Evolutionary conservation across 148 eudicot species (phyloP), one percentile per base, ranked within the genome.

Genomic region (Cornus controversa): DNA sequence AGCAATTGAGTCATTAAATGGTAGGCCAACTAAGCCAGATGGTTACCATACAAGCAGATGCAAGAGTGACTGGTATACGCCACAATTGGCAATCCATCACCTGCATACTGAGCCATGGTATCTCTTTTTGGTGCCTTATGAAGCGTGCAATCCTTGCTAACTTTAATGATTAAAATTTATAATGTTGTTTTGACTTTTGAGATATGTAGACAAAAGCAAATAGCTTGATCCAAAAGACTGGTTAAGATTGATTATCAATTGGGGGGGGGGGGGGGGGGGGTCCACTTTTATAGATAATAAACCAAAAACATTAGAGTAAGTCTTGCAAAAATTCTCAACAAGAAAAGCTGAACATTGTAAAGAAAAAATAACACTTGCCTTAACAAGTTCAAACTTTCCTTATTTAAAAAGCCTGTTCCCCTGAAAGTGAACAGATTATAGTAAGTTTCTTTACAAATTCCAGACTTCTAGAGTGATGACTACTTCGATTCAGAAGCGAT

Each of bases 361-460:
- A 71, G 66, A 40, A 18, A 76, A 64, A n/a, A n/a, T n/a, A 62
- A 69, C 34, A 28, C 93, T 96, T 42, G 99, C 97, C 83, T 91
- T 96, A 10, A 97, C 99, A 72, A 96, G 87, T 86, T 88, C 98
- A 79, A 83, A 93, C 84, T 96, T 96, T 63, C 86, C 99, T 87
- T 96, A 98, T 86, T 96, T 93, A 84, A 96, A 96, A 71, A 96
- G 93, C 87, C 98, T 89, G 82, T 96, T 96, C 84, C 99, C 98
- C 99, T 93, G 91, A 73, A 85, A 70, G 73, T 10, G 22, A 54
- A 82, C 67, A 79, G 31, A 73, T 67, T 60, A 85, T 36, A 72
- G 53, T 69, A 57, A 68, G 20, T 24, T 22, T 15, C 4, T 45
- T 69, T 60, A 66, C 31, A 66, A 66, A 66, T 42, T 42, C 7